These are phyloP conservation scores for Flaveria brownii DNA, from an alignment of 129 eudicot genomes.

Conservation along the genomic window DNA sequence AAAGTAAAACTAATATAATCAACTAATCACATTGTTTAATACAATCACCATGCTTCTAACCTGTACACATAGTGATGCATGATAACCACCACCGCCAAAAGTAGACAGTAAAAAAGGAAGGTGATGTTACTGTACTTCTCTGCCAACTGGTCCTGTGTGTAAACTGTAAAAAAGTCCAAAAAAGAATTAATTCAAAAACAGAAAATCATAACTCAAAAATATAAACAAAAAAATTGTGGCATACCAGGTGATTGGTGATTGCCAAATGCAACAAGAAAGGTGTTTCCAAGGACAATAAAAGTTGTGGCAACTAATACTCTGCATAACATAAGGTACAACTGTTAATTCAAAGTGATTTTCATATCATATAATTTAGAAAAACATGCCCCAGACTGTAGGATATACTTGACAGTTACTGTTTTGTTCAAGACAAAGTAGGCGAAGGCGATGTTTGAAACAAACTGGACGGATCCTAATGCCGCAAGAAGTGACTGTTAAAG, in stretches of 20 bases:
- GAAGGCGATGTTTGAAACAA: conserved; percentile 89
- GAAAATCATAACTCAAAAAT: conserved; percentile 3
- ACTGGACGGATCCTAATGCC: conserved; percentile 94
- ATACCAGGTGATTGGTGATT: conserved; percentile 99
- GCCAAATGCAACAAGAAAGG: conserved; percentile 93
- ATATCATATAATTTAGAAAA: neutral
- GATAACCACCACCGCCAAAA: conserved; percentile 64
- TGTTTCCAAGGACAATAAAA: conserved; percentile 90
- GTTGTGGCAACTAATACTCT: conserved; percentile 92
- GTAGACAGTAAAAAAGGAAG: conserved; percentile 78
- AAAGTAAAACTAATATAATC: conserved; percentile 1
- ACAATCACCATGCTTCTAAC: conserved; percentile 38
- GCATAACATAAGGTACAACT: conserved; percentile 32
- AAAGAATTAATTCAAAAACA: neutral
- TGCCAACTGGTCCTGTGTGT: conserved; percentile 87
- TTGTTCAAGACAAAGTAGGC: conserved; percentile 82
- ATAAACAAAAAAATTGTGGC: neutral
- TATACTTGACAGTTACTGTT: conserved; percentile 85
- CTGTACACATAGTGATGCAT: conserved; percentile 78
- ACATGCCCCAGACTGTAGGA: conserved; percentile 16
- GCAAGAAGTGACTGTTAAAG: conserved; percentile 92
- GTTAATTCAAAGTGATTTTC: conserved; percentile 7
- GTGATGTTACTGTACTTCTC: conserved; percentile 87
- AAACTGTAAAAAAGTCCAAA: conserved; percentile 51
- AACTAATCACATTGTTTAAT: conserved; percentile 6